Evolutionary conservation across 495 filamentous ascomycete species (phyloP), one percentile per base, ranked within the genome.

Genomic region (Clohesyomyces aquaticus): DNA sequence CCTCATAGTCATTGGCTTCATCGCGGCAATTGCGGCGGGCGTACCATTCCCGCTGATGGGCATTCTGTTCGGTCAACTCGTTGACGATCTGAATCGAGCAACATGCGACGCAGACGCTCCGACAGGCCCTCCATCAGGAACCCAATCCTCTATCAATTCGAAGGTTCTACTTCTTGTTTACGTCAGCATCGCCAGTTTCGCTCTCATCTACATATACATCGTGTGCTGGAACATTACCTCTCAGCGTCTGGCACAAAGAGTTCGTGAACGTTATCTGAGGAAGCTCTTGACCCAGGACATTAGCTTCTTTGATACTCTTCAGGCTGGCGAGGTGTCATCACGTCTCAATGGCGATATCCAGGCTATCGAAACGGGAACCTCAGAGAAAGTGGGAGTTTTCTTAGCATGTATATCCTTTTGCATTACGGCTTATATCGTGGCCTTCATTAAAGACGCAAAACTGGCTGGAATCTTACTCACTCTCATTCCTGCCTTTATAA

Each of bases 271-370:
- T 55, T 96, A 96, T 73, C 81, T 96, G 2, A 79, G 82, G 61
- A 89, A 89, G 51, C 91, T 92, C 67, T 78, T 96, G 77, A 83
- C 85, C 45, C 92, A 96, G 72, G 96, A 96, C 74, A 89, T 96
- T 70, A 91, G 85, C 53, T 96, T 91, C 72, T 96, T 95, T 75
- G 92, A 96, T 71, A 91, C 89, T 67, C 83, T 94, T 18, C 91
- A 91, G 55, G 89, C 92, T 26, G 93, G 93, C 64, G 92, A 96
- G 77, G 90, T 96, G 61, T 94, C 93, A 0, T 96, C 92, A 0
- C 86, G 91, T 53, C 95, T 96, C 70, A 96, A 91, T 3, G 84
- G 90, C 51, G 67, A 96, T 74, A 93, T 91, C 42, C 76, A 78
- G 59, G 53, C 74, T 1, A 72, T 82, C 26, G 77, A 82, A 48